These are phyloP conservation scores for Aureobasidium pullulans DNA, from an alignment of 2,329 filamentous ascomycete species.

Conservation along the genomic window DNA sequence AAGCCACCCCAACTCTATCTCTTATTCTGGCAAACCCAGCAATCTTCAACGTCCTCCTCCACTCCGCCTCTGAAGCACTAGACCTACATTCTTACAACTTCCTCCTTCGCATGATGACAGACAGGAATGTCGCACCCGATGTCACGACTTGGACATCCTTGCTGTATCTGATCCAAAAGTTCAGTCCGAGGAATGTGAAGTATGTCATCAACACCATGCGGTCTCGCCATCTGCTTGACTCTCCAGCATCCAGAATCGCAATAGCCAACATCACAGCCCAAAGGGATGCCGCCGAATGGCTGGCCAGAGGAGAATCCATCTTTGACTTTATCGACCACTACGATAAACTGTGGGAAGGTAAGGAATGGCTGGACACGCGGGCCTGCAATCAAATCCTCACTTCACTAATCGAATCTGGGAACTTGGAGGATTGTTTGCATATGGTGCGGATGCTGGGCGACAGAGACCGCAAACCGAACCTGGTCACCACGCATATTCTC, in stretches of 20 bases:
- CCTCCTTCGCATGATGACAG: slow-evolving; percentile 21
- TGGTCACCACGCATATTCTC: slow-evolving; percentile 21
- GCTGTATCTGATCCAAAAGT: background rate
- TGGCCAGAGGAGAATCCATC: slow-evolving; percentile 15
- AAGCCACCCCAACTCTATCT: background rate
- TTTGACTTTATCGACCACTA: slow-evolving; percentile 19
- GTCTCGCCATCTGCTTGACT: slow-evolving; percentile 18
- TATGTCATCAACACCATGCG: slow-evolving; percentile 20
- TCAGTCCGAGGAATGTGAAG: slow-evolving; percentile 7
- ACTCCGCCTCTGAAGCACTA: slow-evolving; percentile 17
- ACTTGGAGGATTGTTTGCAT: slow-evolving; percentile 18
- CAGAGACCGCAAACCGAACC: slow-evolving; percentile 15
- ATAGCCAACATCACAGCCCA: slow-evolving; percentile 8
- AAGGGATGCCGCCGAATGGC: slow-evolving; percentile 16
- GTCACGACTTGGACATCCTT: slow-evolving; percentile 21
- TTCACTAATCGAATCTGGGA: slow-evolving; percentile 15
- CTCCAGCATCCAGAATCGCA: slow-evolving; percentile 12
- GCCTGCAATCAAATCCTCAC: slow-evolving; percentile 18
- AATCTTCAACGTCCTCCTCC: slow-evolving; percentile 22
- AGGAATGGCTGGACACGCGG: slow-evolving; percentile 21
- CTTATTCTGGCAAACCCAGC: background rate
- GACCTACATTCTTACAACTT: slow-evolving; percentile 25
- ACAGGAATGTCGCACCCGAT: slow-evolving; percentile 16
- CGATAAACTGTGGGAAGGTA: slow-evolving; percentile 15
- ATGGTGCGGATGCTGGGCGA: slow-evolving; percentile 18